Base-by-base conservation (phyloP, 257 asterid species). In the Jacaranda copaia region DNA sequence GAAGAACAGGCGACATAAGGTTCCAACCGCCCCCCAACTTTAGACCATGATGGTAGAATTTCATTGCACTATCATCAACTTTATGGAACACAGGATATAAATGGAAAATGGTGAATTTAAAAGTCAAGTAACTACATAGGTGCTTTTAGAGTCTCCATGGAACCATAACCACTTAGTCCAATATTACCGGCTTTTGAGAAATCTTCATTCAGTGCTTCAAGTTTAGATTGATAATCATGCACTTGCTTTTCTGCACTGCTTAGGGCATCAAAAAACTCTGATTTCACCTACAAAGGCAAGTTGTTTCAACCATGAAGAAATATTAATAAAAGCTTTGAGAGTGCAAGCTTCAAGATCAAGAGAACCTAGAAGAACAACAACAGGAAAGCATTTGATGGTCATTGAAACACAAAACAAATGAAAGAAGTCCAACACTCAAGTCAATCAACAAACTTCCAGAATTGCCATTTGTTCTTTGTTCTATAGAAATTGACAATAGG, bases 181-280 rank as follows among this genome's bases (percentile, higher is more conserved):
- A 49, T 49, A 94, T 66, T 83, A 93, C 98, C 98, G 20, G 94
- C 79, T 84, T 93, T 93, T 65, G 85, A 74, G 74, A 88, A 87
- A 74, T 82, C 92, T 42, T 83, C 90, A 84, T 64, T 88, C 72
- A 91, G 72, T 52, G 77, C 88, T 83, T 87, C 96, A 66, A 90
- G 84, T 76, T 91, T 91, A 53, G 96, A 83, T 71, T 83, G 89
- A 81, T 78, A 84, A 57, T 93, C 96, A 35, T 53, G 88, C 1
- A 89, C 98, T 85, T 89, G 92, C 88, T 91, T 96, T 76, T 96
- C 99, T 85, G 98, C 97, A 74, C 95, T 96, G 87, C 92, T 88
- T 70, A 96, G 88, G 40, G 98, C 99, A 80, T 93, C 96, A 74
- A 96, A 84, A 77, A 90, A 96, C 85, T 96, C 97, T 35, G 98